phyloP scores from a whole-genome alignment of 169 alveolate genomes.

The Plasmodium chabaudi region DNA sequence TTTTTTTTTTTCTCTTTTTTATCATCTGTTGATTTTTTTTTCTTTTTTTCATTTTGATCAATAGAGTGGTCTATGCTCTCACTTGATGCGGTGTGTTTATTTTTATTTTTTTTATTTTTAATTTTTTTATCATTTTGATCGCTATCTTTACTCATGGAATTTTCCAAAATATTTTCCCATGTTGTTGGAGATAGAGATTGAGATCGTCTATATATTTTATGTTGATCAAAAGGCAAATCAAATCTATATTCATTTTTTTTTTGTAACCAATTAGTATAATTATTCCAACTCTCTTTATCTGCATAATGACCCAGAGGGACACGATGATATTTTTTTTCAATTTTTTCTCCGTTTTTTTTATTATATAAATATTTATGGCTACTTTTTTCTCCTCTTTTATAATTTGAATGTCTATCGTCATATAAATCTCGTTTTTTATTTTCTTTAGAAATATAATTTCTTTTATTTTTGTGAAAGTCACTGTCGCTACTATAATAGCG shows the following conservation, averaged over 20 bases:
- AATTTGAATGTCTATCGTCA: not conserved
- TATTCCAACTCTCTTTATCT: constrained; percentile 58
- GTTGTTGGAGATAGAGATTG: constrained; percentile 58
- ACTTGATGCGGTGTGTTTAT: not conserved
- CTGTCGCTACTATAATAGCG: too few relatives aligned
- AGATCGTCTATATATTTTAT: constrained; percentile 62
- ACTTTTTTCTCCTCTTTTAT: constrained; percentile 14
- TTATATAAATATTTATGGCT: constrained; percentile 34
- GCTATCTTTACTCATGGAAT: constrained; percentile 11
- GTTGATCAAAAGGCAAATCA: constrained; percentile 45
- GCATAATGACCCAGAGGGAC: constrained; percentile 57
- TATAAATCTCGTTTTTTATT: not conserved
- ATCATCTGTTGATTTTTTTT: not conserved
- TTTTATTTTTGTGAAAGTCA: constrained; percentile 7
- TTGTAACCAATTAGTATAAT: constrained; percentile 62
- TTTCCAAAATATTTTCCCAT: constrained; percentile 45
- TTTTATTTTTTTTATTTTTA: constrained; percentile 9
- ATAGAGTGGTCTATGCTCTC: not conserved
- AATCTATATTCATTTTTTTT: constrained; percentile 65
- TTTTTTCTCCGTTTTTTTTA: constrained; percentile 41
- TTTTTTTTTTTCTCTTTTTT: constrained; percentile 12
- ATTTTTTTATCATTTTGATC: constrained; percentile 12
- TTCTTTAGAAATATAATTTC: not conserved
- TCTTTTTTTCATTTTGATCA: not conserved
- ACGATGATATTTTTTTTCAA: constrained; percentile 50